A percentile compares a stretch with the other conserved stretches of the same genome.
phyloP scores from a whole-genome alignment of 305 asterid species.

The Solanum aculeatissimum region DNA sequence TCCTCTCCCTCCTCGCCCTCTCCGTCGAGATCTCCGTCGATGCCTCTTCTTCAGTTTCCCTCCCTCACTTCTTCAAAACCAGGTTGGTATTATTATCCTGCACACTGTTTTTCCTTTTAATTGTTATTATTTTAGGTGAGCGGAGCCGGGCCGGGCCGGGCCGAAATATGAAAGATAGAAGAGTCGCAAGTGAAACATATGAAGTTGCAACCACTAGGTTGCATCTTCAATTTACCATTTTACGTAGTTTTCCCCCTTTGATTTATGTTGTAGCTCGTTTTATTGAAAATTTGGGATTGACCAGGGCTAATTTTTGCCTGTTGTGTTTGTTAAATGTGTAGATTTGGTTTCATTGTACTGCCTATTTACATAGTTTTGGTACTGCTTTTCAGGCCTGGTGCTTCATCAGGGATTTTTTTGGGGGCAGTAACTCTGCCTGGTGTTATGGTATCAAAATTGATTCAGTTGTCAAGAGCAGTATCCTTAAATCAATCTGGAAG shows the following conservation, averaged over 20 bases:
- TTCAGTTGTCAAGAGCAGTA: slow-evolving; percentile 52
- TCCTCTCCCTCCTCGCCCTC: slow-evolving; percentile 59
- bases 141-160: neutral
- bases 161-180: neutral
- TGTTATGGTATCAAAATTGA: slow-evolving; percentile 61
- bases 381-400: slow-evolving; percentile 57
- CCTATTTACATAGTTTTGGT: slow-evolving; percentile 6
- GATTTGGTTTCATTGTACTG: neutral
- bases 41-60: slow-evolving; percentile 33
- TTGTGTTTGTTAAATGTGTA: neutral
- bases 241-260: neutral
- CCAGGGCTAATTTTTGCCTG: neutral
- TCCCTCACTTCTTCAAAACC: slow-evolving; percentile 37
- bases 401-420: slow-evolving; percentile 73
- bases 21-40: slow-evolving; percentile 72
- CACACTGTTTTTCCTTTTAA: neutral
- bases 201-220: neutral
- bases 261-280: neutral
- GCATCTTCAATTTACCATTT: neutral
- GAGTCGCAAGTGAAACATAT: neutral
- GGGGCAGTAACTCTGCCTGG: slow-evolving; percentile 88
- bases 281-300: neutral
- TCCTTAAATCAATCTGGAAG: slow-evolving; percentile 26
- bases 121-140: neutral
- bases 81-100: slow-evolving; percentile 26